Base-by-base conservation (phyloP, 768 basidiomycete species). In the Trametes cubensis region DNA sequence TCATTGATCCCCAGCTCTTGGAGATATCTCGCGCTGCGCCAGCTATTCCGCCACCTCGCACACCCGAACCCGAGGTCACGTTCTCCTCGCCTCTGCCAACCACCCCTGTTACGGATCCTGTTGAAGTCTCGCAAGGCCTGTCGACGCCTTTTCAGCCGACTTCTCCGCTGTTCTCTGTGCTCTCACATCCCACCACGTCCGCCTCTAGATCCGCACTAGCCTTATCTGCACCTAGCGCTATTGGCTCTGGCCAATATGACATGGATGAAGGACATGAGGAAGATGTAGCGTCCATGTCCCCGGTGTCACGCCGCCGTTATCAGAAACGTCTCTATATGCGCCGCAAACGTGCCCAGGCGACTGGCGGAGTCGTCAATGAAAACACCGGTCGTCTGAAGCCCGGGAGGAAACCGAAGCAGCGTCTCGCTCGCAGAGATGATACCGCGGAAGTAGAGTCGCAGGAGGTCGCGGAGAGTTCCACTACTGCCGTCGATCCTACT, bases 311-410 rank as follows among this genome's bases (percentile, higher is more conserved):
- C 7, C 81, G 85, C 38, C 84, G 81, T n/a, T 64, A 83, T 23
- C 74, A 75, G 60, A 90, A 90, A 60, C 79, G 88, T 41, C 75
- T 91, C 6, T 83, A 88, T 65, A 91, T 91, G 90, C 84, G 89
- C 6, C 81, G 83, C 28, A 86, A 83, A 70, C 81, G 89, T 45
- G 89, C 90, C 3, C 73, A 77, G 28, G 72, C 77, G 34, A 68
- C 69, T 28, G 87, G 78, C 42, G 71, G 65, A 14, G 69, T 61
- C 10, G 72, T 72, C 7, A 73, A 72, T 53, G 64, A 71, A n/a
- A 69, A 66, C 17, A 38, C 71, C 0, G 65, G 67, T 69, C 66
- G 78, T 69, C 57, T 80, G 54, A 82, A 75, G 57, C 78, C 81
- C 4, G 81, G 81, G 6, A 64, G 74, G 41, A 76, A 74, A 59